A percentile compares a stretch with the other conserved stretches of the same genome.
Conservation (phyloP, 306 rosid species). For the Gillenia trifoliata region DNA sequence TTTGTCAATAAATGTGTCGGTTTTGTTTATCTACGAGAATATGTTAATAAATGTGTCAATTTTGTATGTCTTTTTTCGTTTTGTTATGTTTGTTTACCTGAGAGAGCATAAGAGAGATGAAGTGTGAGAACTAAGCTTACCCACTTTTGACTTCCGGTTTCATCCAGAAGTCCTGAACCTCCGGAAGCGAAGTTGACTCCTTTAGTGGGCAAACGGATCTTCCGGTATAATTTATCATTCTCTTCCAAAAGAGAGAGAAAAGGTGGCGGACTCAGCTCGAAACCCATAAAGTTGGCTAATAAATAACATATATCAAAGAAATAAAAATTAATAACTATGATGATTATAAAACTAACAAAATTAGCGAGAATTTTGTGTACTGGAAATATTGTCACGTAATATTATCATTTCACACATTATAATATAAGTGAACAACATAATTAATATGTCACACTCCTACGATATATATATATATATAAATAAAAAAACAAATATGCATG, state of each 20-base stretch:
- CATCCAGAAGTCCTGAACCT: slow-evolving; percentile 18
- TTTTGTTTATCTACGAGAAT: too few species aligned
- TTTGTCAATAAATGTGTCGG: too few species aligned
- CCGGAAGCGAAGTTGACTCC: slow-evolving; percentile 29
- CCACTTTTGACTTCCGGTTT: slow-evolving; percentile 8
- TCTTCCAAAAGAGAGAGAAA: slow-evolving; percentile 11
- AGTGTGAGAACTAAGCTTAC: neutral
- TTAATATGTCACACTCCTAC: too few species aligned
- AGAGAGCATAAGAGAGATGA: neutral
- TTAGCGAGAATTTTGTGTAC: too few species aligned
- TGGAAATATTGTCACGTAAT: too few species aligned
- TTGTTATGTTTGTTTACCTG: too few species aligned
- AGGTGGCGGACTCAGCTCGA: slow-evolving; percentile 22
- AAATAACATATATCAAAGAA: neutral
- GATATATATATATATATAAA: too few species aligned
- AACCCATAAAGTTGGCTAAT: slow-evolving; percentile 8
- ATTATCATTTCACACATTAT: too few species aligned
- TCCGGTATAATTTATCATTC: neutral
- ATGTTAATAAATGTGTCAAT: too few species aligned
- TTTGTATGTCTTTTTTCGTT: too few species aligned
- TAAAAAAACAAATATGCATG: too few species aligned
- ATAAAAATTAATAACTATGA: neutral
- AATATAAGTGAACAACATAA: too few species aligned
- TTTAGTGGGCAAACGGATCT: neutral
- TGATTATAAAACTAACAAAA: neutral